These are phyloP conservation scores for Fusarium concolor DNA, from an alignment of 2,329 filamentous ascomycete genomes.

Conservation along the genomic window DNA sequence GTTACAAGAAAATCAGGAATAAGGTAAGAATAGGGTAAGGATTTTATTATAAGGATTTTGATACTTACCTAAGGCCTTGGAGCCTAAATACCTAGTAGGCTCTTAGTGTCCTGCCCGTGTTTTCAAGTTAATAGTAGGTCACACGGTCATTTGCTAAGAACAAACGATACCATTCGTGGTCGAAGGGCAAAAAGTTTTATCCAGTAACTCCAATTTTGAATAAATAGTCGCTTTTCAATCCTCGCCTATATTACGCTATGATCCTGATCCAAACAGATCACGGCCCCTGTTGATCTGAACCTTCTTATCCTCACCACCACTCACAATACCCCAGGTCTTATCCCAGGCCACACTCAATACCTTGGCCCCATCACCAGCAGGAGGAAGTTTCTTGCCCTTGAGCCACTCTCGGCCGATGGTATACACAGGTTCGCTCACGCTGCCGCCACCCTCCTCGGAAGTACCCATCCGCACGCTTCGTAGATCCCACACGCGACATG, in stretches of 20 bases:
- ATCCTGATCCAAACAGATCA: conserved; percentile 57
- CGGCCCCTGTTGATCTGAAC: conserved; percentile 88
- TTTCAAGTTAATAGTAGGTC: neutral
- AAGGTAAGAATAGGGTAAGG: no score
- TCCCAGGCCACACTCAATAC: conserved; percentile 93
- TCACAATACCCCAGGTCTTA: conserved; percentile 85
- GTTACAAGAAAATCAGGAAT: no score
- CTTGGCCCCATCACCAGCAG: conserved; percentile 86
- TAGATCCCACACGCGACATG: conserved; percentile 93
- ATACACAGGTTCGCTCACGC: conserved; percentile 80
- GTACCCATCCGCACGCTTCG: conserved; percentile 72
- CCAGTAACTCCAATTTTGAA: conserved; percentile 19
- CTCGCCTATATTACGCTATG: conserved; percentile 45
- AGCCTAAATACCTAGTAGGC: no score
- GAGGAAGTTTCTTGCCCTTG: conserved; percentile 70
- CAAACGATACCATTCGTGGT: neutral
- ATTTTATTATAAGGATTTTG: no score
- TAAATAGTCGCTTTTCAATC: conserved; percentile 27
- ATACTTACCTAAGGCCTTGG: no score
- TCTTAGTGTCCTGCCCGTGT: no score
- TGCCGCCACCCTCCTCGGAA: conserved; percentile 69
- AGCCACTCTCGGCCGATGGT: conserved; percentile 79
- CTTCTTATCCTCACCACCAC: conserved; percentile 91
- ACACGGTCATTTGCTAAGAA: neutral
- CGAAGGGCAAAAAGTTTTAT: neutral